Evolutionary conservation across 768 basidiomycete genomes (phyloP), one percentile per base, ranked within the genome.

Genomic region (Lactarius pseudohatsudake): DNA sequence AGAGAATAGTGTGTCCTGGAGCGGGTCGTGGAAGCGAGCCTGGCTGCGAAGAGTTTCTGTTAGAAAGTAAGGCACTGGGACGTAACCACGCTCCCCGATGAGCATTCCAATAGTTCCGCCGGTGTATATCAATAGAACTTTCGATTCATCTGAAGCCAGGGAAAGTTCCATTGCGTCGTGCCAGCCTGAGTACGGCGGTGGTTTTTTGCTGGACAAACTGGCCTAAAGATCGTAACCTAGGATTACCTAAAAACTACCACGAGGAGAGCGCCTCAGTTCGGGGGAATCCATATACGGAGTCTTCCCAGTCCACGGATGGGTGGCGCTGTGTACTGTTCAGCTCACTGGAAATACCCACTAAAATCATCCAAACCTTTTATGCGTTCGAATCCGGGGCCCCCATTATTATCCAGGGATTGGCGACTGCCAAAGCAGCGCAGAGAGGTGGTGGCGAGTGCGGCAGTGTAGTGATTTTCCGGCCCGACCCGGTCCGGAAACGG

Each of bases 31-130:
- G 72, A 98, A 98, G 15, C 96, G 86, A 45, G 85, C 85, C 76
- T 95, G 92, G 70, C 88, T 88, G 71, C 84, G 80, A 34, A 96
- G 83, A 0, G 89, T 92, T 76, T 93, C 89, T 6, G 92, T 93
- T 68, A 96, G 79, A 74, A 94, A 95, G 71, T 88, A 89, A 0
- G 92, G 92, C 73, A 95, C 94, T 15, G 93, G 91, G 26, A 90
- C 87, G 73, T 91, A 92, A 68, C 90, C 90, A 66, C 86, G 84
- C 40, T 87, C 80, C 40, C 88, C 86, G 41, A 90, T 82, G 55
- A 93, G 86, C 91, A 93, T 93, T 20, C 91, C 92, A 70, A 96
- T 94, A 0, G 94, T 96, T 18, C 94, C 94, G 36, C 91, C 93
- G 41, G 94, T 94, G 79, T 94, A 94, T 34, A 95, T 88, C 65